Conservation (phyloP, 2,329 filamentous ascomycete species). For the Hymenoscyphus infarciens region DNA sequence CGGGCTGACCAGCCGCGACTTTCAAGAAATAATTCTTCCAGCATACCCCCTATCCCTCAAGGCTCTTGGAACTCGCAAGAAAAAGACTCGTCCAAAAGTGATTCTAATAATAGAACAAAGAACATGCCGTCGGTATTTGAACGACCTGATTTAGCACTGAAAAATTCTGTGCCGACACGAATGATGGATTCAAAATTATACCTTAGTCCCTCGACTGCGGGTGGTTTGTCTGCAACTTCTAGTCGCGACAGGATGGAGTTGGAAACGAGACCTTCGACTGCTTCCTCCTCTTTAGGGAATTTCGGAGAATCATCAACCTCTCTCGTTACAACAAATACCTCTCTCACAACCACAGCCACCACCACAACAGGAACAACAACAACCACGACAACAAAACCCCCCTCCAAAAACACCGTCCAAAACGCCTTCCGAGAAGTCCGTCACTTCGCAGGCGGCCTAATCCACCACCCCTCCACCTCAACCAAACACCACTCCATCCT, state of each 20-base stretch:
- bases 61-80: background rate
- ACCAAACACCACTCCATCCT: conserved; percentile 64
- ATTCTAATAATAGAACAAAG: too few species aligned
- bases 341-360: background rate
- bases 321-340: background rate
- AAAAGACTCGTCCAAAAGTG: background rate
- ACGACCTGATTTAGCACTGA: conserved; percentile 10
- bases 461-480: conserved; percentile 60
- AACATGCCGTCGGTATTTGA: background rate
- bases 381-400: conserved; percentile 12
- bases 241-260: too few species aligned
- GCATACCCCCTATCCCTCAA: background rate
- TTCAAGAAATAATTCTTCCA: background rate
- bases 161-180: conserved; percentile 6
- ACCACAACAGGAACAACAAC: background rate
- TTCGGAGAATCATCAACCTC: background rate
- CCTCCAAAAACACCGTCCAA: conserved; percentile 20
- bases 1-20: background rate
- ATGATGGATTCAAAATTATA: conserved; percentile 16
- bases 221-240: background rate
- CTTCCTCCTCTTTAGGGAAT: background rate
- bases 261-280: background rate
- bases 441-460: conserved; percentile 62
- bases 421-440: conserved; percentile 48
- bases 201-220: conserved; percentile 9